These are phyloP conservation scores for Umbellularia californica DNA, from an alignment of 164 flowering plant species.

Conservation along the genomic window DNA sequence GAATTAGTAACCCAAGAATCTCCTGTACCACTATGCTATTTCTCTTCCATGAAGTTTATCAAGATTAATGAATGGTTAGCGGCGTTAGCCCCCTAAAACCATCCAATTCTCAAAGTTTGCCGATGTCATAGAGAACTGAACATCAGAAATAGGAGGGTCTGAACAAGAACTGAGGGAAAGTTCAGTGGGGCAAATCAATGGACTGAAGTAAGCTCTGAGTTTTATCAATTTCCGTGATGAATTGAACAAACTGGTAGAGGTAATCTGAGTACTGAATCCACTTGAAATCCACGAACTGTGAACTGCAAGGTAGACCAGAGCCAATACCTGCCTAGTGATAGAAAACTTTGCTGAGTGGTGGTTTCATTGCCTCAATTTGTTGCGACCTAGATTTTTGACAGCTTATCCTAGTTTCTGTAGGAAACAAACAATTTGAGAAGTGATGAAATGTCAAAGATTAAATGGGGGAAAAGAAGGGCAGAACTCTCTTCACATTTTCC, in stretches of 20 bases:
- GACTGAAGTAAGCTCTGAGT: background rate
- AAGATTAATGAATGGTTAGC: too few species aligned
- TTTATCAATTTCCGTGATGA: too few species aligned
- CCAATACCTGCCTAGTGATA: background rate
- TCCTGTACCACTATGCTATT: too few species aligned
- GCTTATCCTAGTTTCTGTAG: background rate
- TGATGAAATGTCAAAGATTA: background rate
- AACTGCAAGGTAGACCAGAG: background rate
- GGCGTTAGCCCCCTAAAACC: too few species aligned
- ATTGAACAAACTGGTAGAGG: background rate
- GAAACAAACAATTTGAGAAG: background rate
- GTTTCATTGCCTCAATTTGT: background rate
- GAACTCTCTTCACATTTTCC: background rate
- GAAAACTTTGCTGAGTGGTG: too few species aligned
- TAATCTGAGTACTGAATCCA: background rate
- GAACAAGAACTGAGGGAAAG: background rate
- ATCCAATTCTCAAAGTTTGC: too few species aligned
- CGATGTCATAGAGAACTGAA: background rate
- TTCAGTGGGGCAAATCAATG: background rate
- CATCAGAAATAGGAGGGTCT: too few species aligned
- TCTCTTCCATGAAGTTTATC: too few species aligned
- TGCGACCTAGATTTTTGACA: background rate
- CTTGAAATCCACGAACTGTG: background rate
- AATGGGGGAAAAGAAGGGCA: background rate
- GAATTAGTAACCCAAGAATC: too few species aligned